Evolutionary conservation across 2,329 filamentous ascomycete genomes (phyloP), one percentile per base, ranked within the genome.

Genomic region (Achaetomium macrosporum): DNA sequence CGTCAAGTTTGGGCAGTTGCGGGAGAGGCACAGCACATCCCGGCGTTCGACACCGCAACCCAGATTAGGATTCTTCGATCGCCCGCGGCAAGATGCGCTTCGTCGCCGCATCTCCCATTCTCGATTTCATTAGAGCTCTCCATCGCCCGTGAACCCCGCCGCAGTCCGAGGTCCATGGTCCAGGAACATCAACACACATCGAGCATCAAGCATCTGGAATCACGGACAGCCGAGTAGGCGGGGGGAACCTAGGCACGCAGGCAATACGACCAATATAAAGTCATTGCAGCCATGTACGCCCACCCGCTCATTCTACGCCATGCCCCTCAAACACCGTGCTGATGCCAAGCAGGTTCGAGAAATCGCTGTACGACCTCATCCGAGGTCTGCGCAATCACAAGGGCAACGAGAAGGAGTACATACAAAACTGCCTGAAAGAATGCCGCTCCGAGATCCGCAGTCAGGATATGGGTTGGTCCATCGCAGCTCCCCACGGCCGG

Each of bases 291-390:
- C 56, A 66, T 65, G 62, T 65, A 56, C 50, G 64, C 33, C 42
- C 3, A 37, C 29, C 44, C 25, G 12, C 40, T 16, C 15, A 16
- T 17, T 31, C 19, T 25, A 5, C n/a, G 6, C 25, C 12, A 15
- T 13, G 10, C n/a, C 13, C n/a, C 15, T 7, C 3, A 5, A 41
- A 9, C 25, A 42, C 48, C 41, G 42, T 52, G 58, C 66, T 69
- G 54, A 69, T 56, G 19, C 37, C 37, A 8, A n/a, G 16, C 59
- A 97, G 91, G 93, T 99, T 99, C 75, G 93, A 99, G 72, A 99
- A 99, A 74, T 96, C 93, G 40, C 82, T 99, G 17, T 96, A 96
- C 73, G 92, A 97, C 82, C 91, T 99, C 77, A 99, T 99, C 65
- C 83, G 91, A 72, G 93, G 93, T 65, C 77, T 99, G 67, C 86